Base-by-base conservation (phyloP, 352 stramenopile genomes). In the Paralagenidium karlingii region DNA sequence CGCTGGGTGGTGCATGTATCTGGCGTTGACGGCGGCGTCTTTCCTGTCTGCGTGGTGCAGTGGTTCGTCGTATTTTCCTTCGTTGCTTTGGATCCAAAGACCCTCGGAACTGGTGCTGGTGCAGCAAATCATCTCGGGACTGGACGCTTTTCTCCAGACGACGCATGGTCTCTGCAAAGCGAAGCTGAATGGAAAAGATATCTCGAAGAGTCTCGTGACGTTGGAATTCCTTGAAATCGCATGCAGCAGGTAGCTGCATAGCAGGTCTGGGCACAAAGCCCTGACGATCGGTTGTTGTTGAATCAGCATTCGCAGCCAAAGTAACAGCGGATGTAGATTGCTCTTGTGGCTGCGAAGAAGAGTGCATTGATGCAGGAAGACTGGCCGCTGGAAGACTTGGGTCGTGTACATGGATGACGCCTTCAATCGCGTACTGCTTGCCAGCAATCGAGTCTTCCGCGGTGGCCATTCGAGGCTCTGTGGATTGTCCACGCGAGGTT, bases 81-180 rank as follows among this genome's bases (percentile, higher is more conserved):
- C 20, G 33, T 10, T 45, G 33, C 18, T 27, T 10, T 21, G 2
- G 51, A 7, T 26, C 27, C 16, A 46, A 27, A n/a, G 38, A 16
- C 16, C 19, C 24, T 20, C n/a, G n/a, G n/a, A n/a, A n/a, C n/a
- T 32, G 18, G 2, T 32, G 27, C 30, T 47, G 44, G 24, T 61
- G 45, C 19, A 84, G 50, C 16, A 84, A 39, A 11, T 71, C 51
- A 12, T 84, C 67, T 11, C 69, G 60, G 10, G 60, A 40, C 37
- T 81, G 69, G 15, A 84, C 65, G 0, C 64, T 80, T 44, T 81
- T 68, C 19, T 84, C 69, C 11, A 84, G 49, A 37, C 75, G 70
- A 0, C 66, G 50, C 67, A 84, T 82, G 29, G 67, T 84, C 55
- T 84, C 69, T 0, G 69, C 69, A 21, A 84, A 84, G 31, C 78